These are phyloP conservation scores for Pestalotiopsis sp. DNA, from an alignment of 2,329 filamentous ascomycete species.

Conservation along the genomic window DNA sequence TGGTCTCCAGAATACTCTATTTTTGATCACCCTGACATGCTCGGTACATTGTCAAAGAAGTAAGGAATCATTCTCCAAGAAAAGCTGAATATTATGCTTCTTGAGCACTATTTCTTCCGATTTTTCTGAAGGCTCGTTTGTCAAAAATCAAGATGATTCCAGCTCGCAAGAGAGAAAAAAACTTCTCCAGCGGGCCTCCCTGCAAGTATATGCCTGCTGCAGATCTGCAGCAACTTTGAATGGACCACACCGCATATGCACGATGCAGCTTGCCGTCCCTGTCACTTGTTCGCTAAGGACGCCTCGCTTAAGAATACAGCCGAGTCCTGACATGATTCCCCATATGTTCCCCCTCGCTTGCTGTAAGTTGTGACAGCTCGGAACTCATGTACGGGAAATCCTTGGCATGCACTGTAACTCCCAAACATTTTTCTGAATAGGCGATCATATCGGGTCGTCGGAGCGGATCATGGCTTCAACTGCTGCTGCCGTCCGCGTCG, in stretches of 20 bases:
- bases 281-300: background rate
- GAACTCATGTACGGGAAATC: background rate
- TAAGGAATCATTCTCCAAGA: too few relatives aligned
- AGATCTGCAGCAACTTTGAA: background rate
- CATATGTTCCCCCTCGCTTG: background rate
- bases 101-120: too few relatives aligned
- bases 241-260: background rate
- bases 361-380: background rate
- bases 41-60: too few relatives aligned
- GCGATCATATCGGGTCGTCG: background rate
- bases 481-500: background rate
- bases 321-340: background rate
- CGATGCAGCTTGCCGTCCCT: background rate
- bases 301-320: background rate
- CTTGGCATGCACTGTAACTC: background rate
- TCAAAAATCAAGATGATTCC: too few relatives aligned
- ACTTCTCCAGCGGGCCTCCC: too few relatives aligned
- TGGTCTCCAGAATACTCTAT: too few relatives aligned
- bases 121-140: too few relatives aligned
- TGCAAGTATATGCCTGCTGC: background rate
- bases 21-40: too few relatives aligned
- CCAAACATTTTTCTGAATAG: background rate
- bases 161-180: too few relatives aligned
- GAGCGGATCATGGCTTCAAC: background rate
- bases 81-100: too few relatives aligned